Base-by-base conservation (phyloP, 768 basidiomycete genomes). In the Sporobolomyces pararoseus region DNA sequence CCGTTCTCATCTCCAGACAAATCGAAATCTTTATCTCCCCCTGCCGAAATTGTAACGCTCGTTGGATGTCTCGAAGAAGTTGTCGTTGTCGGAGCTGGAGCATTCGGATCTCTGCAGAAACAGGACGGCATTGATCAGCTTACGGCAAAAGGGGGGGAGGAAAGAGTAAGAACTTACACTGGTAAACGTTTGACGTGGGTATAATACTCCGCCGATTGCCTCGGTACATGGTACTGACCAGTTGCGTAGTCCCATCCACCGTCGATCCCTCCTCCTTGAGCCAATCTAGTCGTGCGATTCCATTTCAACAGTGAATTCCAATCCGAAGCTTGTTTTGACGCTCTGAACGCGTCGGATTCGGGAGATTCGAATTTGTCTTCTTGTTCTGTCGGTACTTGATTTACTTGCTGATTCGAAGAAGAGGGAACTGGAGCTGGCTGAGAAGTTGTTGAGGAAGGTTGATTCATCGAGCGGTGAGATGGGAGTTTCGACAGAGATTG, bases 161-260 rank as follows among this genome's bases (percentile, higher is more conserved):
- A 27, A 35, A 34, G 13, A 21, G 21, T 5, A 34, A 34, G 35
- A 9, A 58, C 13, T 58, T 25, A 39, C 55, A 37, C 34, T 55
- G n/a, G n/a, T n/a, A n/a, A n/a, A n/a, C 53, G 4, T 23, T 57
- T 37, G 5, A 57, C 55, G 4, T 25, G n/a, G 25, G 16, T 14
- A 6, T 17, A 61, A 23, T 50, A 35, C 31, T 61, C 29, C 29
- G 7, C 7, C 17, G 59, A 61, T 10, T 3, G 4, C 2, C 3
- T 17, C 31, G 59, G 59, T 4, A 61, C 59, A 21, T 61, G 59
- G n/a, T 61, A 61, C 32, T 3, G 23, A 7, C 58, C 42, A 2
- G 58, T 59, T 23, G 58, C 39, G 27, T 59, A 59, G 29, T 59
- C 58, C 58, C 58, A 59, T 27, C 58, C 58, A 5, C 42, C 25